phyloP scores from a whole-genome alignment of 2,329 filamentous ascomycete genomes.

The Fusarium pseudoanthophilum region DNA sequence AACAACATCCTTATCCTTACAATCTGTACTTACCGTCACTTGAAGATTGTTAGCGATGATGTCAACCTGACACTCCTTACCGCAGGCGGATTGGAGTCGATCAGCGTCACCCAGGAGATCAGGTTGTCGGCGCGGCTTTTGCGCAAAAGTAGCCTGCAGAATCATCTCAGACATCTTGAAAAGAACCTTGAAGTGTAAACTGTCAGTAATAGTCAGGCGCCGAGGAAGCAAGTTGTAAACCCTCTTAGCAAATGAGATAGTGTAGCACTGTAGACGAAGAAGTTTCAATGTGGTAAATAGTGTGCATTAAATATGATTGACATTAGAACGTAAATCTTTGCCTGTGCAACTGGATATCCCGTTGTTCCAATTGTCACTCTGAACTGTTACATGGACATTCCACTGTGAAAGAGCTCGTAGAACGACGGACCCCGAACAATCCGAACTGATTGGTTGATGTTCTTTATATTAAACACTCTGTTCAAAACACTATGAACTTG shows the following conservation, averaged over 20 bases:
- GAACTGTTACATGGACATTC: not conserved
- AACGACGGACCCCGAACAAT: not conserved
- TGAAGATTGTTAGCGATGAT: not conserved
- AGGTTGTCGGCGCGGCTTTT: not conserved
- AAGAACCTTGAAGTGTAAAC: accelerated
- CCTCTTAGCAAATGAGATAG: not conserved
- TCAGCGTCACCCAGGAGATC: not conserved
- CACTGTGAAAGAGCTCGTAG: accelerated
- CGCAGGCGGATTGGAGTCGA: not conserved
- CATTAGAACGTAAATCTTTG: accelerated
- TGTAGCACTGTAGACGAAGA: too few relatives aligned
- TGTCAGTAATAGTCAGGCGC: accelerated
- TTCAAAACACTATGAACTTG: accelerated
- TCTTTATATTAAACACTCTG: accelerated
- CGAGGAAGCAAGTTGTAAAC: not conserved
- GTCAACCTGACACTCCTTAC: not conserved
- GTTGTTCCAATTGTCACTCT: not conserved
- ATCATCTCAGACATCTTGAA: not conserved
- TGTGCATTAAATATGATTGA: not conserved
- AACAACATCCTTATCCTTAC: not conserved
- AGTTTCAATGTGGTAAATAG: accelerated
- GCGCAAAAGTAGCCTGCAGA: not conserved
- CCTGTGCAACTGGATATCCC: accelerated
- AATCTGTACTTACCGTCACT: not conserved
- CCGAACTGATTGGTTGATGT: accelerated